A percentile compares a stretch with the other conserved stretches of the same genome.
Evolutionary conservation across 495 filamentous ascomycete species (phyloP).

Genomic region (Trichoderma virens): DNA sequence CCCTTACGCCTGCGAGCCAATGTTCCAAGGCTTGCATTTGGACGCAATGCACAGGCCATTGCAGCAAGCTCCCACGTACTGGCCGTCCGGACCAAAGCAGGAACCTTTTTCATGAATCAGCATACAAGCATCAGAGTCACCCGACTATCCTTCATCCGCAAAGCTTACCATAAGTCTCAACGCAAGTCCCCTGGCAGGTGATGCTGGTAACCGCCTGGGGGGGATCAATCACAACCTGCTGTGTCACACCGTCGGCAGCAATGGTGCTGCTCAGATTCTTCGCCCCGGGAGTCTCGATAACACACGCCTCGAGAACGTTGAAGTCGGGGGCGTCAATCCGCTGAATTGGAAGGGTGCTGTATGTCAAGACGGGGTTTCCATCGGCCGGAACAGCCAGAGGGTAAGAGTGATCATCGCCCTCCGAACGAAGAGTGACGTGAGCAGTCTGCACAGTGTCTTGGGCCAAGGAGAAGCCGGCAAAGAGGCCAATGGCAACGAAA

Average conservation of each 20-base stretch:
- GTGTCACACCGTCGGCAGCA: background rate
- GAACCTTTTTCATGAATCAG: background rate
- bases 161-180: background rate
- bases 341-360: background rate
- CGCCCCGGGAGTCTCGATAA: background rate
- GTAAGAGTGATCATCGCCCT: constrained; percentile 1
- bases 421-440: constrained; percentile 1
- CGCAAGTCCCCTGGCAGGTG: constrained; percentile 9
- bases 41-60: constrained; percentile 2
- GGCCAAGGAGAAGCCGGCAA: background rate
- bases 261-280: constrained; percentile 7
- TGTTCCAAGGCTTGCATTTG: background rate
- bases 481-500: background rate
- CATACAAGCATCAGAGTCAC: background rate
- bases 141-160: background rate
- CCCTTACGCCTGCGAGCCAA: background rate
- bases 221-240: constrained; percentile 4
- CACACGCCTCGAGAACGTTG: constrained; percentile 1
- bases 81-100: background rate
- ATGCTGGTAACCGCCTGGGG: constrained; percentile 2
- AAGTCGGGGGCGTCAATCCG: constrained; percentile 4
- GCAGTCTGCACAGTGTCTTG: background rate
- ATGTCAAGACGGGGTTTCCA: background rate
- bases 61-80: constrained; percentile 2
- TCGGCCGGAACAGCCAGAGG: background rate